Evolutionary conservation across 257 asterid genomes (phyloP).

Genomic region (Marsdenia floribunda): DNA sequence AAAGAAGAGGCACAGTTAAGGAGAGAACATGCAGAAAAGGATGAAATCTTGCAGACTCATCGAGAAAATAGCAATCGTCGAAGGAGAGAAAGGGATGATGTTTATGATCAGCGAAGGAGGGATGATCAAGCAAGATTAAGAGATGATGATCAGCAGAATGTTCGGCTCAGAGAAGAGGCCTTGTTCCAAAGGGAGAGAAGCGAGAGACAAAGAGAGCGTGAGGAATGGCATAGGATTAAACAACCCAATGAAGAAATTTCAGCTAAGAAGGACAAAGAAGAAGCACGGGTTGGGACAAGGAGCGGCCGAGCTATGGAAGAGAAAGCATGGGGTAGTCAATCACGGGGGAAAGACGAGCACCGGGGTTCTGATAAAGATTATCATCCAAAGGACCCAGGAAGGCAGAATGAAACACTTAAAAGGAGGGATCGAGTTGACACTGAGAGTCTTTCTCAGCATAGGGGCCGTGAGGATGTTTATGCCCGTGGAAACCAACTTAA

Average conservation of each 20-base stretch:
- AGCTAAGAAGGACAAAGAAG: constrained; percentile 74
- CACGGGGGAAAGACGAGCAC: constrained; percentile 71
- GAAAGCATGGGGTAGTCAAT: constrained; percentile 53
- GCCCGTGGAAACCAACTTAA: constrained; percentile 44
- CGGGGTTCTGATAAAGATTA: constrained; percentile 64
- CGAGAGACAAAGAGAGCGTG: constrained; percentile 79
- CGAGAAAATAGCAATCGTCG: constrained; percentile 64
- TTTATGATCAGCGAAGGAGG: constrained; percentile 63
- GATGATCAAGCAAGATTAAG: constrained; percentile 55
- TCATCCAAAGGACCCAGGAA: constrained; percentile 48
- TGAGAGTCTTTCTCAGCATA: constrained; percentile 52
- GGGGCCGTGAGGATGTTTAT: constrained; percentile 61
- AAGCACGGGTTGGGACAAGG: constrained; percentile 46
- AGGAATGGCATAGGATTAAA: constrained; percentile 75
- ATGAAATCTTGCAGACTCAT: constrained; percentile 42
- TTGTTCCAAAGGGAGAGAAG: constrained; percentile 57
- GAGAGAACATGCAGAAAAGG: constrained; percentile 58
- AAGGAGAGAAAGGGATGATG: constrained; percentile 81
- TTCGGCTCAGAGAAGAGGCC: constrained; percentile 67
- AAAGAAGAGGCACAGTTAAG: constrained; percentile 50
- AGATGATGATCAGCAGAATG: constrained; percentile 60
- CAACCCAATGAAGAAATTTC: constrained; percentile 53
- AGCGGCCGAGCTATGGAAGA: constrained; percentile 65
- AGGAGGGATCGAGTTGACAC: constrained; percentile 70
- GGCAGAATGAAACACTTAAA: constrained; percentile 57